Base-by-base conservation (phyloP, 305 asterid genomes). In the Solanum hybrid region DNA sequence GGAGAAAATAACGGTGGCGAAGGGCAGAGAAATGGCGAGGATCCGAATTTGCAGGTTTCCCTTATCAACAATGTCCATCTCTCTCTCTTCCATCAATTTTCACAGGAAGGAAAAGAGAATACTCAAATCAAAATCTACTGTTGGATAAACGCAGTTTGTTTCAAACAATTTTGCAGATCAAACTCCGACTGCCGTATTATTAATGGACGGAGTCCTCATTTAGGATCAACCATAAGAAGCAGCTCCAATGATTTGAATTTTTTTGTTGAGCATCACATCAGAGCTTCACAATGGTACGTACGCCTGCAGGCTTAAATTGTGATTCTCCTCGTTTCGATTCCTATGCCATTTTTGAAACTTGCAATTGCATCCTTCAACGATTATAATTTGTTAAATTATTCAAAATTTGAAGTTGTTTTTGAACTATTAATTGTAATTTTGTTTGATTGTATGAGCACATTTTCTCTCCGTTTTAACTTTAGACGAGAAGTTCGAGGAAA, bases 21-120 rank as follows among this genome's bases (percentile, higher is more conserved):
- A 82, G 73, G 87, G 87, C 73, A 45, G 38, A 84, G 87, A 84
- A 22, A 84, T 84, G 89, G 89, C 87, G 93, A 89, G 86, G 94
- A 92, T 93, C 98, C 98, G 96, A 91, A 91, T 91, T 89, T 93
- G 86, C 86, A 92, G 98, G 96, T 86, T 86, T 77, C 91, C 89
- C 92, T 92, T 89, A 89, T 82, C 87, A 89, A 88, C 91, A 90
- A 89, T 91, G 91, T 86, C 87, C 26, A 31, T 76, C 91, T 87
- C 90, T 88, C 90, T 29, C 80, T 82, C 85, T 71, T 87, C 91
- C 91, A 64, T 27, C 45, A 73, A 87, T 42, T 93, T 42, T 93
- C 78, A 88, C 91, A 87, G 85, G 91, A 90, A 71, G 19, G 34
- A 7, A 78, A 72, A 88, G 45, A 78, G 92, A 88, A 24, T 86